Base-by-base conservation (phyloP, 495 filamentous ascomycete species). In the Daldinia concentrica region DNA sequence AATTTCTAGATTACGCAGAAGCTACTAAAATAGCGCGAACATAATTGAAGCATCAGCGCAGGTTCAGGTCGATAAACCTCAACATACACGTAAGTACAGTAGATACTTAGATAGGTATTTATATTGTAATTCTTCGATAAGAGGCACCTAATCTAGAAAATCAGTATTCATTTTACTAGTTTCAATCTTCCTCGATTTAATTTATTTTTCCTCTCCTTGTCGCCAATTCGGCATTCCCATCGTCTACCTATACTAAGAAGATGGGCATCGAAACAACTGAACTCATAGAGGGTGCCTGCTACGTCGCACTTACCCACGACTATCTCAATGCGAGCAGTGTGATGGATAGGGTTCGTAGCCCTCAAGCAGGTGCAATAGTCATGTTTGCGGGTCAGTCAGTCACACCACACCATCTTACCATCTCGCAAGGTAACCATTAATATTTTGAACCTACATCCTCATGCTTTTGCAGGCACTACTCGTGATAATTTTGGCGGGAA, bases 321-420 rank as follows among this genome's bases (percentile, higher is more conserved):
- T 77, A 80, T 8, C 89, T 99, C 55, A 79, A 90, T 77, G 75
- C 88, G 43, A 85, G 82, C 43, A 69, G 80, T 32, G 84, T 87
- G 36, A 89, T 94, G 43, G 79, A 89, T 57, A 84, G 84, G 51
- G 91, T 97, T 43, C 89, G 90, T 64, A 93, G 90, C 64, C 90
- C 93, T 26, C 84, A 89, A 74, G 94, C 95, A 8, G 95, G 95
- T 32, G 95, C 95, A 48, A 92, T 97, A 50, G 90, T 97, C 22
- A 78, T 98, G 32, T 98, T 98, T 81, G 90, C 90, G 24, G 91
- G 91, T 91, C 75, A 71, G 74, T 68, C 15, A 26, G 24, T 17
- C 9, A 29, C 22, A 27, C 37, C 12, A 32, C 4, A 19, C 19
- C 43, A 0, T 66, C 26, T 39, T 54, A 19, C 48, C 51, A n/a